These are phyloP conservation scores for Alloteropsis semialata DNA, from an alignment of 176 grass and related monocot genomes.

Conservation along the genomic window DNA sequence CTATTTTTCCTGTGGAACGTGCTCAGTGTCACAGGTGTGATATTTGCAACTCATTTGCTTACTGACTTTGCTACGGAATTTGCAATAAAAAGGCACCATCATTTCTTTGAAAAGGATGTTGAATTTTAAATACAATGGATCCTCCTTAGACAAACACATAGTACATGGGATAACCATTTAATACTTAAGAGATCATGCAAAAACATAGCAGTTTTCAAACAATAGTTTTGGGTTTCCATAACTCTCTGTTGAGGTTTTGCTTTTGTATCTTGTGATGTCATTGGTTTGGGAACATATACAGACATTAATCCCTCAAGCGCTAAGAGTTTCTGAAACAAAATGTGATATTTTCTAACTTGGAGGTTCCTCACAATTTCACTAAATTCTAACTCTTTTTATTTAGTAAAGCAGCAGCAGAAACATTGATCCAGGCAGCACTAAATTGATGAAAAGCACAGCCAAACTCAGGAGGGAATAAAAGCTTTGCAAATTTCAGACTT, in stretches of 20 bases:
- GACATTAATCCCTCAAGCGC: neutral
- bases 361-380: neutral
- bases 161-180: neutral
- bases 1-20: neutral
- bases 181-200: neutral
- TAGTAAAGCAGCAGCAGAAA: neutral
- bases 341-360: neutral
- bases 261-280: neutral
- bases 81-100: neutral
- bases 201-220: neutral
- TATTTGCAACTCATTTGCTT: neutral
- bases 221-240: neutral
- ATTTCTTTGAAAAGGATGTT: neutral
- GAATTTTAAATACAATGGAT: neutral
- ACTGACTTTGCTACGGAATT: neutral
- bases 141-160: neutral
- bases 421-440: neutral
- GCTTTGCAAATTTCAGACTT: neutral
- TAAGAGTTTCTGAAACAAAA: neutral
- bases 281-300: neutral
- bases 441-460: neutral
- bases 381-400: neutral
- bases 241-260: neutral
- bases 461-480: neutral
- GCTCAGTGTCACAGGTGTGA: neutral